phyloP scores from a whole-genome alignment of 2,329 filamentous ascomycete genomes.

The Colletotrichum orbiculare region DNA sequence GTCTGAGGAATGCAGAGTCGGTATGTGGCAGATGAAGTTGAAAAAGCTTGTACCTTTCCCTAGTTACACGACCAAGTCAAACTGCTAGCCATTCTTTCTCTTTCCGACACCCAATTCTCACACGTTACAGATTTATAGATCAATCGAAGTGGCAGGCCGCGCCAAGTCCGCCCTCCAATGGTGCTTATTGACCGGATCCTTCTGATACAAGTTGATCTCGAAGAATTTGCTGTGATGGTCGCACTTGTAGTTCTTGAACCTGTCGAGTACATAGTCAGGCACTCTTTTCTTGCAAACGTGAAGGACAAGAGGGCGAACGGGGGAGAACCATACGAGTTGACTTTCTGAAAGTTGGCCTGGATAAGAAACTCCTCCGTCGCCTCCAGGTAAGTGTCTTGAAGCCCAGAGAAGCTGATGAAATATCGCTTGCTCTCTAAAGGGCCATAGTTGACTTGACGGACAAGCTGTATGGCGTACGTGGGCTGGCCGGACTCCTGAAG shows the following conservation, averaged over 20 bases:
- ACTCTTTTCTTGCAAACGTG: not conserved
- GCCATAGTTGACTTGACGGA: constrained; percentile 58
- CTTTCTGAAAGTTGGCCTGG: constrained; percentile 54
- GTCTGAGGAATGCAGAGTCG: no score
- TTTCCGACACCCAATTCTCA: not conserved
- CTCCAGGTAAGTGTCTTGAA: constrained; percentile 44
- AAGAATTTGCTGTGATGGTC: constrained; percentile 57
- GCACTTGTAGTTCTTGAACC: constrained; percentile 61
- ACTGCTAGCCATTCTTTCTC: not conserved
- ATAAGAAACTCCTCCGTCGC: constrained; percentile 51
- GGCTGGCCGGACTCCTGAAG: constrained; percentile 22
- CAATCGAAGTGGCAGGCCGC: constrained; percentile 52
- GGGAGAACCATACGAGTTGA: constrained; percentile 51
- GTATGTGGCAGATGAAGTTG: no score
- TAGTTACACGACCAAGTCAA: not conserved
- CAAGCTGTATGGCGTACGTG: constrained; percentile 52
- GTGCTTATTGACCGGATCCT: constrained; percentile 55
- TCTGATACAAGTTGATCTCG: constrained; percentile 61
- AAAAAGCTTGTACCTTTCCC: not conserved
- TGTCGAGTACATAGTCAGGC: constrained; percentile 36
- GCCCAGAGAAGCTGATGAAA: constrained; percentile 44
- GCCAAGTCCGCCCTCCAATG: constrained; percentile 57
- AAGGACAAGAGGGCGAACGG: not conserved
- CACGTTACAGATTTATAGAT: constrained; percentile 42
- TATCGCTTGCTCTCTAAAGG: constrained; percentile 56